Evolutionary conservation across 768 basidiomycete species (phyloP), one percentile per base, ranked within the genome.

Genomic region (Collybiopsis confluens): DNA sequence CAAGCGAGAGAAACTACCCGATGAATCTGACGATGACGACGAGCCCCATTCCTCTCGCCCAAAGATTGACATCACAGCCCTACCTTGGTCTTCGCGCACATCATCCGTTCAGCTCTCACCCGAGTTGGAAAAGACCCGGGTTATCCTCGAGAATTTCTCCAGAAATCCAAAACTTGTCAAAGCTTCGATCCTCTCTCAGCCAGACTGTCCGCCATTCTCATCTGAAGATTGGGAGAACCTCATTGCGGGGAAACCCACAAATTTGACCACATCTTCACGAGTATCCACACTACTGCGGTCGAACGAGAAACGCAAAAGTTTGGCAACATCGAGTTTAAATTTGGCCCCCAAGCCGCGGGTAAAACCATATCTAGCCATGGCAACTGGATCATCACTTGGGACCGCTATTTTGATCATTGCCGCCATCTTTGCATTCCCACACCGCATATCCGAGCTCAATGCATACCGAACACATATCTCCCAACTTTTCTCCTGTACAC

Each of bases 281-380:
- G 8, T 23, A 23, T 43, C 8, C n/a, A 23, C 20, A 18, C 42
- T 9, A n/a, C 42, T 43, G 9, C 23, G 9, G 23, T 9, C 42
- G 18, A 43, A n/a, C 16, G 23, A 9, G 9, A 43, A 23, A 43
- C 41, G 16, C 45, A 35, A 47, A 55, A 36, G 18, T 2, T 44
- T 30, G 48, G 45, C 2, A 54, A 54, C 8, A 7, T 61, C n/a
- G 59, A 60, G 35, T 26, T 61, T 28, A 35, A 45, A 21, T 49
- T 61, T 28, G 56, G 59, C 0, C n/a, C 38, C 0, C 40, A 42
- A 23, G 51, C 45, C 0, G 56, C 54, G 2, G 27, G 30, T 1
- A 59, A 50, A 20, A 2, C 26, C 2, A 53, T 59, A 10, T 10
- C 10, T 18, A 58, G 41, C 23, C 27, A 44, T 3, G 58, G 56